phyloP scores from a whole-genome alignment of 2,329 filamentous ascomycete species.

The Didymella lethalis region DNA sequence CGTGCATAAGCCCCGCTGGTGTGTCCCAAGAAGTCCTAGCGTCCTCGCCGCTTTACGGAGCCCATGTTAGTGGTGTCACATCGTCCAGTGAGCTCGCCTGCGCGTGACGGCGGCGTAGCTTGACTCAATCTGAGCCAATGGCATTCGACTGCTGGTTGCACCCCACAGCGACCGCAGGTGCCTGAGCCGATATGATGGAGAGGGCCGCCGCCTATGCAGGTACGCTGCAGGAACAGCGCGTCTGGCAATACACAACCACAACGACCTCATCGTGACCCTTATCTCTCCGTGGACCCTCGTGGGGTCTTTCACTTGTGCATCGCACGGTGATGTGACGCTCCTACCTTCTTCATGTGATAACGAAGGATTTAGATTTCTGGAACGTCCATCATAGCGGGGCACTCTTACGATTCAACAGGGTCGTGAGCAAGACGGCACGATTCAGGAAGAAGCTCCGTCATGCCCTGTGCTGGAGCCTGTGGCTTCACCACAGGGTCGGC shows the following conservation, averaged over 20 bases:
- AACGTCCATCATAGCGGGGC: conserved; percentile 43
- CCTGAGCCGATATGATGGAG: conserved; percentile 32
- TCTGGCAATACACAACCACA: conserved; percentile 26
- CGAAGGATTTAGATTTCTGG: conserved; percentile 36
- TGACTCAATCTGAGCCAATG: conserved; percentile 39
- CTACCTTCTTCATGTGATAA: conserved; percentile 20
- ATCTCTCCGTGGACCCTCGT: conserved; percentile 15
- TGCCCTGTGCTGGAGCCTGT: conserved; percentile 36
- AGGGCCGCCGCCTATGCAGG: conserved; percentile 49
- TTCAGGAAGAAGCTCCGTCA: conserved; percentile 40
- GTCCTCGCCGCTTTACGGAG: conserved; percentile 40
- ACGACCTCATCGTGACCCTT: conserved; percentile 29
- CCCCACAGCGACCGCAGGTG: conserved; percentile 43
- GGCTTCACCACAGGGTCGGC: conserved; percentile 42
- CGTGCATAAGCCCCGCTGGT: conserved; percentile 41
- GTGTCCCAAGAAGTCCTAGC: conserved; percentile 31
- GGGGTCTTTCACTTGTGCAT: conserved; percentile 15
- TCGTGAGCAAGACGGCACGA: conserved; percentile 35
- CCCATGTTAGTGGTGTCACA: conserved; percentile 26
- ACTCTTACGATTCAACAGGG: conserved; percentile 38
- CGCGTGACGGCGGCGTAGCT: conserved; percentile 43
- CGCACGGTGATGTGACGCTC: conserved; percentile 17
- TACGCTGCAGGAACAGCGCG: conserved; percentile 52
- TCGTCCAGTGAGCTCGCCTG: conserved; percentile 35
- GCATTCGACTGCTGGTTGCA: conserved; percentile 23